Percentiles rank a stretch among this genome's conserved stretches.
Conservation (phyloP, 371 early-diverging fungal species). For the Actinomortierella ambigua region DNA sequence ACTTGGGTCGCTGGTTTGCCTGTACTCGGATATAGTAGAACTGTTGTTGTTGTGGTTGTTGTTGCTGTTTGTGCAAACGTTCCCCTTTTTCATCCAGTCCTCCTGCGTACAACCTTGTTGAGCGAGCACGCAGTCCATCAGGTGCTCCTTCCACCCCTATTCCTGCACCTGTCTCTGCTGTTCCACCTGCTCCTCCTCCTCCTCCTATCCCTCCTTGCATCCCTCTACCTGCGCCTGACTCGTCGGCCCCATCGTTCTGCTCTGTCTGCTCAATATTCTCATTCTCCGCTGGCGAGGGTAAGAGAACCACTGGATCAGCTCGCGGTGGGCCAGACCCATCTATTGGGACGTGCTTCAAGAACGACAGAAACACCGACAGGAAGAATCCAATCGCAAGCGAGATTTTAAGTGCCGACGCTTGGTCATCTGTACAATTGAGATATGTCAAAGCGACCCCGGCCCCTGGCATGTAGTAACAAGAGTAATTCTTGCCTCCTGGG, state of each 20-base stretch:
- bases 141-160: not conserved
- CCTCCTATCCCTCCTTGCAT: not conserved
- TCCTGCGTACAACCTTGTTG: too few species aligned
- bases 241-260: too few species aligned
- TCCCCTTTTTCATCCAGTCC: not conserved
- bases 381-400: constrained; percentile 42
- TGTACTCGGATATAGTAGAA: too few species aligned
- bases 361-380: constrained; percentile 35
- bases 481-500: constrained; percentile 19
- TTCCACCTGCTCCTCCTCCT: not conserved
- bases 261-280: too few species aligned
- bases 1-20: constrained; percentile 4
- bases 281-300: too few species aligned
- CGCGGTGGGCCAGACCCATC: constrained; percentile 1
- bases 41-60: not conserved
- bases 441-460: constrained; percentile 19
- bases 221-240: too few species aligned
- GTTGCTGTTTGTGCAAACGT: not conserved
- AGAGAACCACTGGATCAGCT: not conserved
- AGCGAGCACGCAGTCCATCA: too few species aligned
- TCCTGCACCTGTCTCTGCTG: constrained; percentile 6
- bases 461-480: constrained; percentile 24
- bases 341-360: constrained; percentile 35
- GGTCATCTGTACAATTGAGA: constrained; percentile 24
- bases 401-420: constrained; percentile 22